Evolutionary conservation across 495 filamentous ascomycete genomes (phyloP).

Genomic region (Xylaria venustula): DNA sequence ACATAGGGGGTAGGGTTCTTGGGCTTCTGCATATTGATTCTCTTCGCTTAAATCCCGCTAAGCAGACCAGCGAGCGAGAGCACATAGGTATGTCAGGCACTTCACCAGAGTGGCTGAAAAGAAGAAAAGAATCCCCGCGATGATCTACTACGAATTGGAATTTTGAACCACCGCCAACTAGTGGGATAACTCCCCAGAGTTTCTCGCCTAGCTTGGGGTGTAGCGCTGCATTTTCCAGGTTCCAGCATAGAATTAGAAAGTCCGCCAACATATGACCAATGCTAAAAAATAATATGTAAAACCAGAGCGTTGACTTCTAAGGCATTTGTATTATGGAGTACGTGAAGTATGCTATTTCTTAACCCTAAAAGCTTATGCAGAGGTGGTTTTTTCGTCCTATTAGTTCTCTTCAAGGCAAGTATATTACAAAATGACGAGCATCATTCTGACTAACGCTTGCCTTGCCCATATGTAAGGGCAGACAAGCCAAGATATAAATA

Average conservation of each 20-base stretch:
- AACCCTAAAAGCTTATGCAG: too few relatives aligned
- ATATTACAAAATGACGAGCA: too few relatives aligned
- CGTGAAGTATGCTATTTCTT: not conserved
- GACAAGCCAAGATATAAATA: too few relatives aligned
- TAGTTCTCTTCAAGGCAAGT: too few relatives aligned
- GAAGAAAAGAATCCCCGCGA: not conserved
- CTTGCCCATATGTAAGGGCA: too few relatives aligned
- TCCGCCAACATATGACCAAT: not conserved
- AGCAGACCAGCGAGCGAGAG: not conserved
- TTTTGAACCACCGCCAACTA: not conserved
- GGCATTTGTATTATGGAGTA: not conserved
- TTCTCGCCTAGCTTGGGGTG: not conserved
- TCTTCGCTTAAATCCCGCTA: not conserved
- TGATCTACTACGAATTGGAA: not conserved
- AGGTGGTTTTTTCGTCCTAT: too few relatives aligned
- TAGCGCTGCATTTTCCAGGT: constrained; percentile 1
- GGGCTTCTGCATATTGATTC: constrained; percentile 21
- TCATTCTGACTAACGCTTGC: too few relatives aligned
- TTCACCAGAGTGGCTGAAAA: not conserved
- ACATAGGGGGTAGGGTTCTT: constrained; percentile 20
- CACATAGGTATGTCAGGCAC: not conserved
- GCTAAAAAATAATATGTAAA: constrained; percentile 7
- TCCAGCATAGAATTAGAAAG: constrained; percentile 11
- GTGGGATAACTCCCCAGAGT: not conserved
- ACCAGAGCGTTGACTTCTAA: not conserved